Percentiles rank a stretch among this genome's conserved stretches.
phyloP scores from a whole-genome alignment of 2,329 filamentous ascomycete species.

The Calonectria fujianensis region DNA sequence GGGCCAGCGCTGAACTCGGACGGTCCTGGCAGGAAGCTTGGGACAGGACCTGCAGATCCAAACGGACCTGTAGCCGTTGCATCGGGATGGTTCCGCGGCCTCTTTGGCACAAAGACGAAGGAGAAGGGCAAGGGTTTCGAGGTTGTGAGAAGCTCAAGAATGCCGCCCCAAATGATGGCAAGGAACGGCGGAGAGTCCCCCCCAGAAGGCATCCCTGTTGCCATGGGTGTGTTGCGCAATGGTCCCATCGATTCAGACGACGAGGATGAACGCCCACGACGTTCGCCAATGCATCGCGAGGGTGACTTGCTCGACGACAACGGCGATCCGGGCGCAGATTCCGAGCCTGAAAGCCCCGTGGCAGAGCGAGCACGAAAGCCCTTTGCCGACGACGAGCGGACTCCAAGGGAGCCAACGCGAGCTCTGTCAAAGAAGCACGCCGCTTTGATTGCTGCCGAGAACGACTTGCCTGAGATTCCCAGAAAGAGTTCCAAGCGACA shows the following conservation, averaged over 20 bases:
- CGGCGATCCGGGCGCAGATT: constrained; percentile 65
- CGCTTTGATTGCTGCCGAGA: constrained; percentile 54
- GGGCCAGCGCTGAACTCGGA: constrained; percentile 91
- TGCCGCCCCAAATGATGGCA: constrained; percentile 83
- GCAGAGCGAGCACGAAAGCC: constrained; percentile 54
- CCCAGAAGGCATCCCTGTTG: constrained; percentile 79
- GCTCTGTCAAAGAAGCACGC: constrained; percentile 50
- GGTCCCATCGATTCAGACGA: constrained; percentile 80
- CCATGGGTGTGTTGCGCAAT: constrained; percentile 75
- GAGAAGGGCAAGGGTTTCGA: constrained; percentile 98
- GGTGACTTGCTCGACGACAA: constrained; percentile 67
- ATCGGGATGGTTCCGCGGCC: constrained; percentile 88
- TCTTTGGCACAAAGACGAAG: constrained; percentile 90
- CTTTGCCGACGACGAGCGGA: constrained; percentile 64
- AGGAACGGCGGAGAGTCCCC: constrained; percentile 77
- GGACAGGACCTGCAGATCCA: constrained; percentile 95
- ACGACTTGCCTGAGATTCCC: constrained; percentile 76
- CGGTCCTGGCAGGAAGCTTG: constrained; percentile 86
- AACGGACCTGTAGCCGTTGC: constrained; percentile 93
- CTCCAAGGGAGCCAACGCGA: constrained; percentile 49
- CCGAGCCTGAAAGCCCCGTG: constrained; percentile 63
- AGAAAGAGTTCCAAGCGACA: constrained; percentile 83
- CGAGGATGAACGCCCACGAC: constrained; percentile 62
- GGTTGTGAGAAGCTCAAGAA: constrained; percentile 91
- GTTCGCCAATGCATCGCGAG: constrained; percentile 54